Evolutionary conservation across 2,329 filamentous ascomycete species (phyloP), one percentile per base, ranked within the genome.

Genomic region (Ploettnerulaceae sp.): DNA sequence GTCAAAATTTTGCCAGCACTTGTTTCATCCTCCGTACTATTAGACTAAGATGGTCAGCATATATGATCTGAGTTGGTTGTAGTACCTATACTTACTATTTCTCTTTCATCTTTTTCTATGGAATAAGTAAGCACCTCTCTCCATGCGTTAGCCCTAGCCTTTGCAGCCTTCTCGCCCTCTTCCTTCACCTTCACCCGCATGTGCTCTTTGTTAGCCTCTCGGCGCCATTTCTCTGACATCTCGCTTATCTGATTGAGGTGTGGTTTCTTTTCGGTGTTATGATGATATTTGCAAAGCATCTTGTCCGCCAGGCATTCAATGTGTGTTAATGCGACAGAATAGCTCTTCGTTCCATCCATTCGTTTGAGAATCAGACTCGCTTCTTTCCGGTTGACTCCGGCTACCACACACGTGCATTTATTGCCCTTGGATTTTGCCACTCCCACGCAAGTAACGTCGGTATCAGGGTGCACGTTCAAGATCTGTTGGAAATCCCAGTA

Each of bases 211-310:
- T 37, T 25, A 20, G 34, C 34, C 7, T 15, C 34, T 9, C 21
- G n/a, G n/a, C 24, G 25, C 47, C 47, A 49, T 25, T 25, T 37
- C 5, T 12, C 25, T 8, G 6, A 36, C 7, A 52, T 20, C 24
- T 45, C 28, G 11, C 26, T 22, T 12, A 48, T 38, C 14, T 52
- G 49, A 20, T 32, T 45, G 17, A 45, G 22, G 18, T 52, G 22
- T 1, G 37, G 31, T 12, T 18, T 48, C 12, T 26, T 44, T 5
- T 36, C 7, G 9, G 15, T 40, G 17, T 51, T 51, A 28, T 51
- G 48, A 2, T n/a, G 3, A 11, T 14, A 14, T 26, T 48, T 48
- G 45, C 49, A 52, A 12, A 52, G 45, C 26, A 52, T 29, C 15
- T 48, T 33, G 3, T 17, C 41, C n/a, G 49, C 45, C 14, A 52